These are phyloP conservation scores for Amniculicola lignicola DNA, from an alignment of 495 filamentous ascomycete species.

Conservation along the genomic window DNA sequence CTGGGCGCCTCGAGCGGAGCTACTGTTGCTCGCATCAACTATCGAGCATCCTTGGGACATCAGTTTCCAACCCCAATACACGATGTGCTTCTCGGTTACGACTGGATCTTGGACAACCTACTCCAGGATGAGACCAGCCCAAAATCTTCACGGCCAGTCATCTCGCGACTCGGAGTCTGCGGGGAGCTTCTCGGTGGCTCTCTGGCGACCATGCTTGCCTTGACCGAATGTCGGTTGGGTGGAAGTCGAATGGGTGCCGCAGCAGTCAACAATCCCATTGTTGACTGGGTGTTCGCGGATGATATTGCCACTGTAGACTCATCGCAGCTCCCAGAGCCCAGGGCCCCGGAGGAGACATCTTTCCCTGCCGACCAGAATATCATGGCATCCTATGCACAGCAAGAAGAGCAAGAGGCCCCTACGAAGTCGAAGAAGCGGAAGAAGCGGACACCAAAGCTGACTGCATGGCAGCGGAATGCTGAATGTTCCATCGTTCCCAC, in stretches of 20 bases:
- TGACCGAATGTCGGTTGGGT: conserved; percentile 53
- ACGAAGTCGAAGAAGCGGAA: background rate
- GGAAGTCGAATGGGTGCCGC: conserved; percentile 40
- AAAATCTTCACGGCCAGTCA: background rate
- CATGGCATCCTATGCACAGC: conserved; percentile 12
- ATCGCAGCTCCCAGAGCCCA: conserved; percentile 10
- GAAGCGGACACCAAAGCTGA: conserved; percentile 10
- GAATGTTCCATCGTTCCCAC: conserved; percentile 35
- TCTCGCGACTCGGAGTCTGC: conserved; percentile 45
- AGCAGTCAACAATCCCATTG: conserved; percentile 43
- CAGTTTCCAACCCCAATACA: conserved; percentile 45
- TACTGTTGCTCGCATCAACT: conserved; percentile 41
- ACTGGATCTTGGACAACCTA: conserved; percentile 45
- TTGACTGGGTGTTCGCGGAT: conserved; percentile 44
- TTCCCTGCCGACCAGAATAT: conserved; percentile 21
- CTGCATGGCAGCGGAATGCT: conserved; percentile 20
- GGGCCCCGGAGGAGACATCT: conserved; percentile 18
- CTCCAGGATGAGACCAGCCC: conserved; percentile 6
- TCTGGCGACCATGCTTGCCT: conserved; percentile 55
- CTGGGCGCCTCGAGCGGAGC: conserved; percentile 30
- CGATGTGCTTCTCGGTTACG: conserved; percentile 44
- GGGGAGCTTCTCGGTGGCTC: conserved; percentile 57
- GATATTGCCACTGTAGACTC: conserved; percentile 12
- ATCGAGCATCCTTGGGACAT: conserved; percentile 34
- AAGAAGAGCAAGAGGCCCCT: conserved; percentile 11